These are phyloP conservation scores for Sporisorium sorghi DNA, from an alignment of 1,284 basidiomycete species.

Conservation along the genomic window DNA sequence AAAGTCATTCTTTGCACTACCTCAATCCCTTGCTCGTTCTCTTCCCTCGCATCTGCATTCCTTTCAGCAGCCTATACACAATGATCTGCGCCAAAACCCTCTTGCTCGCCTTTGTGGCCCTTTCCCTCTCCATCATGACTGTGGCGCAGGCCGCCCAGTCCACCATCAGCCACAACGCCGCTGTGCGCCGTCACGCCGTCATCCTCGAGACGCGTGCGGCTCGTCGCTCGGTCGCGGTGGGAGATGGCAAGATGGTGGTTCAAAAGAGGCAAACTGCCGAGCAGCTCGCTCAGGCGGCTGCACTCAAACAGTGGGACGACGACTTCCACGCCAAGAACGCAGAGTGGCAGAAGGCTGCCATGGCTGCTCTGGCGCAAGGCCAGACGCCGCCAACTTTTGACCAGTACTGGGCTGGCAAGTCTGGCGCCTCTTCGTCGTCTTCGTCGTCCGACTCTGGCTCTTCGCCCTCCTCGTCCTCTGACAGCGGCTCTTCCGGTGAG, in stretches of 20 bases:
- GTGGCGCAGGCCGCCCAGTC: constrained; percentile 40
- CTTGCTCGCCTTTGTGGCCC: constrained; percentile 40
- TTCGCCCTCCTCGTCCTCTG: constrained; percentile 67
- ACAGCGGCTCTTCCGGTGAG: constrained; percentile 58
- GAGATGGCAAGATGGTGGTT: constrained; percentile 29
- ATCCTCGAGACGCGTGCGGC: constrained; percentile 27
- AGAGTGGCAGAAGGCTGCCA: constrained; percentile 58
- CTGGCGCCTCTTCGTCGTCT: constrained; percentile 50
- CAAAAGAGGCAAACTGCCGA: constrained; percentile 46
- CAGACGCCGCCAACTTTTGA: constrained; percentile 52
- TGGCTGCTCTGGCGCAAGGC: constrained; percentile 45
- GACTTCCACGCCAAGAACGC: constrained; percentile 54
- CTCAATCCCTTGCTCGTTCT: constrained; percentile 2
- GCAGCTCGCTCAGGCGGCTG: constrained; percentile 39
- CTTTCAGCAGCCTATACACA: neutral
- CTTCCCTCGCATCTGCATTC: neutral
- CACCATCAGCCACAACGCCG: constrained; percentile 46
- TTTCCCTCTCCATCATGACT: constrained; percentile 32
- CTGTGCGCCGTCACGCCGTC: constrained; percentile 32
- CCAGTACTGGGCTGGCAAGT: constrained; percentile 44
- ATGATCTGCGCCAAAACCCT: constrained; percentile 40
- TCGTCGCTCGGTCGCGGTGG: constrained; percentile 33
- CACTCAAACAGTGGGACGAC: constrained; percentile 44
- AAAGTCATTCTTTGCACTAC: neutral
- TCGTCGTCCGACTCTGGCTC: constrained; percentile 67